These are phyloP conservation scores for Aspergillus candidus DNA, from an alignment of 2,329 filamentous ascomycete genomes.

Conservation along the genomic window DNA sequence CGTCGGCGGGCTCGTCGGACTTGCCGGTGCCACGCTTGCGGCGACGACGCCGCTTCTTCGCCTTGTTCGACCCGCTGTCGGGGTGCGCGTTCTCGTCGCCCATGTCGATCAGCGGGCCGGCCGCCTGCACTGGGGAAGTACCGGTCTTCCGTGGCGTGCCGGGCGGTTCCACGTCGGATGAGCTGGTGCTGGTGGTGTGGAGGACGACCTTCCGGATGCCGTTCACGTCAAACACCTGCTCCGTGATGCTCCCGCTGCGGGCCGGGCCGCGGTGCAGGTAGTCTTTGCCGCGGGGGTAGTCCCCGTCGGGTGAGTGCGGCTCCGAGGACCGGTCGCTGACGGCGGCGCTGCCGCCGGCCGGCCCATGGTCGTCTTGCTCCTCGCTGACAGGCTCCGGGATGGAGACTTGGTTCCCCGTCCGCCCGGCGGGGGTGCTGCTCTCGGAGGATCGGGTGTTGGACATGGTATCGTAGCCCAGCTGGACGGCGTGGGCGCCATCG, in stretches of 20 bases:
- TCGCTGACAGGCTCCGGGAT: slow-evolving; percentile 30
- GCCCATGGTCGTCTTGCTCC: slow-evolving; percentile 22
- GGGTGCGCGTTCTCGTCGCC: slow-evolving; percentile 5
- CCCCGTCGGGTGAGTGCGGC: slow-evolving; percentile 14
- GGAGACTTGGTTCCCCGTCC: slow-evolving; percentile 20
- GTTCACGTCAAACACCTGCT: slow-evolving; percentile 67
- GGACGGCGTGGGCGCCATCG: slow-evolving; percentile 59
- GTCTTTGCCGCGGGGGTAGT: slow-evolving; percentile 17
- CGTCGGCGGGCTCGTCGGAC: slow-evolving; percentile 1
- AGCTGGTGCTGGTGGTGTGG: slow-evolving; percentile 57
- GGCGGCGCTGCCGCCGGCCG: slow-evolving; percentile 17
- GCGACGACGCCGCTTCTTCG: slow-evolving; percentile 24
- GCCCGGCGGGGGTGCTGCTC: slow-evolving; percentile 16
- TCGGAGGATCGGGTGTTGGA: slow-evolving; percentile 20
- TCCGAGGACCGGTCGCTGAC: slow-evolving; percentile 21
- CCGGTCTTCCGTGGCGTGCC: slow-evolving; percentile 3
- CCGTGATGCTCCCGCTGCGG: slow-evolving; percentile 70
- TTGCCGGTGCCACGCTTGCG: slow-evolving; percentile 12
- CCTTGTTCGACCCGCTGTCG: slow-evolving; percentile 2
- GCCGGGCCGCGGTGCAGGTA: slow-evolving; percentile 46
- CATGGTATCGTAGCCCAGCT: slow-evolving; percentile 50
- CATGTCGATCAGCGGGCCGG: slow-evolving; percentile 10
- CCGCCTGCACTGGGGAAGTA: slow-evolving; percentile 8
- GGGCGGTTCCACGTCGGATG: slow-evolving; percentile 32
- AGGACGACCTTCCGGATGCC: slow-evolving; percentile 72